phyloP scores from a whole-genome alignment of 352 stramenopile species.

The Pythium aquatile region DNA sequence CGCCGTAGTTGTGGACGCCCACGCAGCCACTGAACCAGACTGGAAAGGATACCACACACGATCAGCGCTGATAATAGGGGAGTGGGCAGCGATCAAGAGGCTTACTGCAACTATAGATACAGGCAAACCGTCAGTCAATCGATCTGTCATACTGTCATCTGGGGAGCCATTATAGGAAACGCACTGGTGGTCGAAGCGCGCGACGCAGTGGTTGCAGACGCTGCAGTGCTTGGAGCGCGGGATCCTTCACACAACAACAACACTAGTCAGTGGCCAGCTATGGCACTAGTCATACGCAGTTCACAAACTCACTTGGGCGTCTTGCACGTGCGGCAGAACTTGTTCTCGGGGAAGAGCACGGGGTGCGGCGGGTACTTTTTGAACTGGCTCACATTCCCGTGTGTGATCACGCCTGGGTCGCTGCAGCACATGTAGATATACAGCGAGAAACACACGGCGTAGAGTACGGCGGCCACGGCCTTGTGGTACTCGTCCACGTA shows the following conservation, averaged over 20 bases:
- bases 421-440: conserved; percentile 70
- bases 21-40: conserved; percentile 33
- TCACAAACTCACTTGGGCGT: conserved; percentile 63
- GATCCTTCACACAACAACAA: conserved; percentile 35
- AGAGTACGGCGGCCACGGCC: conserved; percentile 54
- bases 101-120: conserved; percentile 18
- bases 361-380: conserved; percentile 72
- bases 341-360: conserved; percentile 76
- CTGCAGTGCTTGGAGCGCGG: conserved; percentile 89
- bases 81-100: not conserved
- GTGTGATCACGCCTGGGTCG: conserved; percentile 75
- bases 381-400: conserved; percentile 47
- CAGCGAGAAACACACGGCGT: conserved; percentile 49
- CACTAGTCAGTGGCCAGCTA: not conserved
- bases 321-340: conserved; percentile 87
- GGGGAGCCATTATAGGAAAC: not conserved
- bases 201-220: conserved; percentile 86
- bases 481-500: conserved; percentile 66
- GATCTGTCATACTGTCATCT: not conserved
- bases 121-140: not conserved
- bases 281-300: not conserved
- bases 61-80: not conserved
- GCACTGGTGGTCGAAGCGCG: conserved; percentile 73
- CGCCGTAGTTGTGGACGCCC: conserved; percentile 28
- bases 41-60: conserved; percentile 3